phyloP scores from a whole-genome alignment of 768 basidiomycete genomes.

The Pisolithus microcarpus region DNA sequence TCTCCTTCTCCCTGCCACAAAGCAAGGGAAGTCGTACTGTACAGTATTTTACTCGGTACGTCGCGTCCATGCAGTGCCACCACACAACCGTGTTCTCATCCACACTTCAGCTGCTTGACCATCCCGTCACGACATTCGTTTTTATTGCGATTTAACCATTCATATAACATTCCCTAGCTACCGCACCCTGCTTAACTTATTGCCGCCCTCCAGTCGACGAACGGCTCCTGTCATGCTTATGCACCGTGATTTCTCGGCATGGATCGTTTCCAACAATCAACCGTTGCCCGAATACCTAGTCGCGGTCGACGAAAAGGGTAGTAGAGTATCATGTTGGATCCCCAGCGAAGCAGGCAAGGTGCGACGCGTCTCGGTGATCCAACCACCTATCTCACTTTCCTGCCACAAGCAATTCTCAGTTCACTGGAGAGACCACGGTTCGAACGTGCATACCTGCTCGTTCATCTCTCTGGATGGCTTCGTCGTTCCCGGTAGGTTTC shows the following conservation, averaged over 20 bases:
- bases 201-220: neutral
- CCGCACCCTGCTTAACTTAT: slow-evolving; percentile 5
- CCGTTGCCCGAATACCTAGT: slow-evolving; percentile 51
- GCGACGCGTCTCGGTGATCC: slow-evolving; percentile 3
- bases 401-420: slow-evolving; percentile 46
- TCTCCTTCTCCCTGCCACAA: slow-evolving; percentile 4
- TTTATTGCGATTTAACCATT: neutral
- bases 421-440: slow-evolving; percentile 58
- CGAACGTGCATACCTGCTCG: slow-evolving; percentile 45
- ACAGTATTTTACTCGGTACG: slow-evolving; percentile 4
- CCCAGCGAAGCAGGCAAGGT: slow-evolving; percentile 56
- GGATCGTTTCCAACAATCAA: slow-evolving; percentile 50
- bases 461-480: slow-evolving; percentile 63
- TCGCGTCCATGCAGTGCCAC: neutral
- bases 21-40: slow-evolving; percentile 4
- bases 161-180: slow-evolving; percentile 2
- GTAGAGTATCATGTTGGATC: slow-evolving; percentile 62
- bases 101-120: neutral
- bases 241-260: slow-evolving; percentile 60
- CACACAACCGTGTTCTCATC: neutral
- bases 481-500: slow-evolving; percentile 54
- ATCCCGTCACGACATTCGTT: slow-evolving; percentile 3
- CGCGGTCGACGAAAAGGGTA: slow-evolving; percentile 35
- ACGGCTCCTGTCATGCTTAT: slow-evolving; percentile 35
- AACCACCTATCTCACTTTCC: slow-evolving; percentile 2